A percentile compares a stretch with the other conserved stretches of the same genome.
Conservation (phyloP, 1,139 yeast species). For the Debaryomycetaceae sp. region DNA sequence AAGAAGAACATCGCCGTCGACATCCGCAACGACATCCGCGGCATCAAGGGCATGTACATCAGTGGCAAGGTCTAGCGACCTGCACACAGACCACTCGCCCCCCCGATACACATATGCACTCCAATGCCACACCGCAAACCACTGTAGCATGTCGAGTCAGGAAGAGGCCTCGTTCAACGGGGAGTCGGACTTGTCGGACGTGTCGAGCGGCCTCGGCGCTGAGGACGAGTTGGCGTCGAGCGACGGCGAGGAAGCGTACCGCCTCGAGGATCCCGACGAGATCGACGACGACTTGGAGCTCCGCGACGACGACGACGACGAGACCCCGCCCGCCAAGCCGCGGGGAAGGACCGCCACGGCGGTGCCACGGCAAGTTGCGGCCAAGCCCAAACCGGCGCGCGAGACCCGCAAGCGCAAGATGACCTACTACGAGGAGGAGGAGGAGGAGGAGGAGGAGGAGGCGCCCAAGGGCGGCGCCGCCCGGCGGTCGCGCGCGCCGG, state of each 20-base stretch:
- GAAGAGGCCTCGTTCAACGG: constrained; percentile 10
- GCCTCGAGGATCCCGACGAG: constrained; percentile 37
- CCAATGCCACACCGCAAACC: too few species aligned
- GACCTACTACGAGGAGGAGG: constrained; percentile 32
- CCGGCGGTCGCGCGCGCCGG: constrained; percentile 6
- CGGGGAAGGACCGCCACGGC: constrained; percentile 5
- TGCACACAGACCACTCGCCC: too few species aligned
- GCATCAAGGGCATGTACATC: constrained; percentile 43
- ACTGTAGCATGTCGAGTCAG: too few species aligned
- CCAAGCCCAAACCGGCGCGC: constrained; percentile 6
- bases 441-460: constrained; percentile 22
- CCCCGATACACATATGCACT: too few species aligned
- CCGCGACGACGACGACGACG: constrained; percentile 25
- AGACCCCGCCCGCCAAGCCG: constrained; percentile 10
- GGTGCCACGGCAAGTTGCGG: constrained; percentile 1
- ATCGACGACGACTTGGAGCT: constrained; percentile 38
- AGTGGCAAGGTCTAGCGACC: constrained; percentile 35
- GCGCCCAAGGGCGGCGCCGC: constrained; percentile 19
- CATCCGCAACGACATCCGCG: constrained; percentile 37
- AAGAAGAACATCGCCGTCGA: constrained; percentile 32
- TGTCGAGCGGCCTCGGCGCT: constrained; percentile 11
- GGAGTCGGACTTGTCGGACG: constrained; percentile 9
- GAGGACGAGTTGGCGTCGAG: constrained; percentile 19
- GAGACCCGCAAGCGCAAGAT: constrained; percentile 29
- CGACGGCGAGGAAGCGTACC: constrained; percentile 33